Evolutionary conservation across 108 stramenopile species (phyloP), one percentile per base, ranked within the genome.

Genomic region (Pseudonitzschia pungens): DNA sequence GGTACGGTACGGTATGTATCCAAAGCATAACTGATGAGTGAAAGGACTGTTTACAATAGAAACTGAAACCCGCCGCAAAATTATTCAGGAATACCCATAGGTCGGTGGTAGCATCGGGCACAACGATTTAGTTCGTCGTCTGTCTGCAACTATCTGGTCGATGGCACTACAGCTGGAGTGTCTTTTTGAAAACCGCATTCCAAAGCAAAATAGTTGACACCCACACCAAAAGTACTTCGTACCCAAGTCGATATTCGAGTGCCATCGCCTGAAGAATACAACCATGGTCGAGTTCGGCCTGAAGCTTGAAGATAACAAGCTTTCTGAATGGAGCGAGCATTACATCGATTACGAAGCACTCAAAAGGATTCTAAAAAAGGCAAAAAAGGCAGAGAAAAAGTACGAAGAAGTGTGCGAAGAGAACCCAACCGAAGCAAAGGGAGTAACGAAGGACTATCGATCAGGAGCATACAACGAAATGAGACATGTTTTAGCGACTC

Each of bases 231-330:
- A 48, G n/a, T n/a, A n/a, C n/a, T n/a, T n/a, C n/a, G n/a, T n/a
- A n/a, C n/a, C 45, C 14, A 18, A 48, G 2, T 2, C 45, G 45
- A 55, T n/a, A n/a, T n/a, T n/a, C n/a, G 22, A 55, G 54, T 55
- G 45, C 12, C 9, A 26, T 55, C n/a, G 26, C 26, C 20, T 10
- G 32, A 33, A 62, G 33, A 62, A 5, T 0, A 4, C 5, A 62
- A 62, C 15, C 26, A 92, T 92, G 91, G 91, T 92, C 4, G 91
- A 92, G 75, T 94, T 94, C 51, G 93, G 93, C 28, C 75, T 92
- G 32, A 95, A 92, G 78, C 79, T 95, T 29, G 87, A 92, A 70
- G 94, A 95, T 86, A 95, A 95, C 74, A 91, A 88, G 57, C 90
- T 92, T 26, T 76, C 83, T 29, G 85, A 91, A 76, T 95, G 94